Base-by-base conservation (phyloP, 2,329 filamentous ascomycete genomes). In the Triangularia setosa region DNA sequence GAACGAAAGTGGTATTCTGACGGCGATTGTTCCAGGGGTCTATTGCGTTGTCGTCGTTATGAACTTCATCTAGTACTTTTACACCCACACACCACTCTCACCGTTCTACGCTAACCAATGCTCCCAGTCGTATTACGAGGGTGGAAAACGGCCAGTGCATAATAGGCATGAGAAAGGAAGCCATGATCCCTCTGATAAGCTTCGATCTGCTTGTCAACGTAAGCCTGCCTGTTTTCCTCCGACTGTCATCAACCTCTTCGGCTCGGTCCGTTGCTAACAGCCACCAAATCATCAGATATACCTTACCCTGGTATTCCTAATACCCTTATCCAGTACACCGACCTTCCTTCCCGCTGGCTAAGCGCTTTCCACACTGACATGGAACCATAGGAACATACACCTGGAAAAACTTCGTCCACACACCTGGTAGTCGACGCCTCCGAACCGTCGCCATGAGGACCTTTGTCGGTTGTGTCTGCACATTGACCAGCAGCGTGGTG, bases 131-230 rank as follows among this genome's bases (percentile, higher is more conserved):
- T 4, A 84, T 87, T 54, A 81, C 83, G 2, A 80, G 80, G 62
- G 81, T 87, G 60, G 76, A 84, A 2, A 72, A 84, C 11, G 83
- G 82, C 1, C 74, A 81, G 53, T 90, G 87, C 69, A 81, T 85
- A 63, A 88, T 89, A 62, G 87, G 87, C 18, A 86, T 89, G 81
- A 75, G 83, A 69, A 82, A 78, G 59, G 74, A 80, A 4, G 82
- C 84, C 4, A 84, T 89, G 79, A 81, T 88, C 27, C 85, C 86
- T 0, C 78, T 90, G 11, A 86, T 90, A 54, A 77, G 77, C 0
- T 87, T 88, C 67, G 87, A 89, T 67, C 76, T 86, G 12, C 68
- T 87, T 1, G 81, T 87, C 62, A 89, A 89, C 69, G 81, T 81
- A 69, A 61, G 73, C 63, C 33, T 27, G 48, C n/a, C n/a, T 6